Conservation (phyloP, 306 rosid genomes). For the Clitoria ternatea region DNA sequence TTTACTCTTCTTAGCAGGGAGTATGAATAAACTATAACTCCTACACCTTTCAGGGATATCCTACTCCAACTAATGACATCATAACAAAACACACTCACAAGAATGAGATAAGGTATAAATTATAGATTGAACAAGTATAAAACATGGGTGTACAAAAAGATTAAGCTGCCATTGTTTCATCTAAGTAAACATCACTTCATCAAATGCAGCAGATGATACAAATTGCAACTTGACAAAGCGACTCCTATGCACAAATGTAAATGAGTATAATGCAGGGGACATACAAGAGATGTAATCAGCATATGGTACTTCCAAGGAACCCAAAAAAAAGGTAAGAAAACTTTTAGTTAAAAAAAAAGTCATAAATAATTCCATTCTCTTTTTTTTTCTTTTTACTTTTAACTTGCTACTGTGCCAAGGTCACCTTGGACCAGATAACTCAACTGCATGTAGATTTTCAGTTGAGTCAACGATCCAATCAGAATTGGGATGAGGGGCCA, state of each 20-base stretch:
- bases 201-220: conserved; percentile 56
- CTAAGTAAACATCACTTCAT: conserved; percentile 38
- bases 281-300: conserved; percentile 55
- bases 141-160: conserved; percentile 31
- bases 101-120: conserved; percentile 9
- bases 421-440: conserved; percentile 99
- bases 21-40: not conserved
- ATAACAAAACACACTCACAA: not conserved
- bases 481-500: conserved; percentile 81
- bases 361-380: conserved; percentile 38
- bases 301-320: conserved; percentile 30
- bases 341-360: conserved; percentile 48
- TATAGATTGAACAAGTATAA: conserved; percentile 18
- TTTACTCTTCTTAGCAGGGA: not conserved
- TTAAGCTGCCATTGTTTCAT: conserved; percentile 39
- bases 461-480: conserved; percentile 98
- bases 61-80: not conserved
- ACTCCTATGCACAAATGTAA: conserved; percentile 85
- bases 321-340: conserved; percentile 21
- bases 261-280: conserved; percentile 67
- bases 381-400: conserved; percentile 1
- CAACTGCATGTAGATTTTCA: conserved; percentile 93
- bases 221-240: conserved; percentile 59
- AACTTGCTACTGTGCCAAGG: conserved; percentile 37
- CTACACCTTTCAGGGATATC: not conserved